Base-by-base conservation (phyloP, 2,329 filamentous ascomycete genomes). In the Elsinoe fawcettii region DNA sequence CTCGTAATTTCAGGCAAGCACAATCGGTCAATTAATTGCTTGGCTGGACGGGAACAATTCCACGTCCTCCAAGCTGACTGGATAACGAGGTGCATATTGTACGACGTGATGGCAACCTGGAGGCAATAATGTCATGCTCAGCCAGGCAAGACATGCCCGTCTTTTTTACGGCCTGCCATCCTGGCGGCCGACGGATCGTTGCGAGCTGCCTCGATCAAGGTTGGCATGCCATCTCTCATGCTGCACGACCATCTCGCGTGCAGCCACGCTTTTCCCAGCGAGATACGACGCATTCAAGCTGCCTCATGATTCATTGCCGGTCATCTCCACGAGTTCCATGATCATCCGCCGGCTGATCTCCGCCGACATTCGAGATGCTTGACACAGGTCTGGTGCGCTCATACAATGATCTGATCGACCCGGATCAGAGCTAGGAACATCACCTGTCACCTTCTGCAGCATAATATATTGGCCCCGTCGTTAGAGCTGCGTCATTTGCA, bases 401-500 rank as follows among this genome's bases (percentile, higher is more conserved):
- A 39, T 25, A 53, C 8, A 39, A 23, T 23, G 27, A 51, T 34
- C 46, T 39, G 49, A 53, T 53, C 49, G 49, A 36, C 49, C 49
- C 9, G 49, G 49, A 36, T 53, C 49, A 36, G 49, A 53, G 34
- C 34, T 53, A 51, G 46, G 46, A 51, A 51, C 46, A 51, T 51
- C 46, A 51, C 46, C 46, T 51, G 46, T 51, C 46, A 51, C 22
- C 41, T 44, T 44, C 41, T 44, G 41, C 41, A 44, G 41, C 44
- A 30, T 30, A 49, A 32, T 53, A 53, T 53, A 53, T 36, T 53
- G 49, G n/a, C 8, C 49, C 32, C 32, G 49, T 37, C 49, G 32
- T 36, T 53, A 20, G 32, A 53, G 49, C 27, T 53, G 49, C 49
- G 49, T 53, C 49, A 53, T 53, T 30, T 18, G 49, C 49, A 53